Evolutionary conservation across 306 rosid species (phyloP), one percentile per base, ranked within the genome.

Genomic region (Castanospermum australe): DNA sequence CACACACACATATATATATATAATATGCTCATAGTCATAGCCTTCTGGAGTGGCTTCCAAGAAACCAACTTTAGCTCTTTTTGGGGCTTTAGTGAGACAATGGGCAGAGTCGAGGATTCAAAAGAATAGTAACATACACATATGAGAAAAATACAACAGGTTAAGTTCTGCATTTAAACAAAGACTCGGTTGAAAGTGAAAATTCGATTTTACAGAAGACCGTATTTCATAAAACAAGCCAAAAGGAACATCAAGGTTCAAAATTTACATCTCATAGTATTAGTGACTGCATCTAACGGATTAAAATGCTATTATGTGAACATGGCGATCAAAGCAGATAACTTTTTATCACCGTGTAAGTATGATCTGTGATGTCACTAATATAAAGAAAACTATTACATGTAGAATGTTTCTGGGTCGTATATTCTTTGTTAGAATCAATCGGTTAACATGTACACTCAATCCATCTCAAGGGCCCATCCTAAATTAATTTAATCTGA

Each of bases 1-100:
- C 6, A 32, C 36, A n/a, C 35, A 6, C 33, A 39, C 17, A 35
- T 10, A 32, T 50, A 44, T 76, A 9, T 72, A 18, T 78, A 65
- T 79, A 78, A 79, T 52, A 6, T 63, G 41, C 57, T 48, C 48
- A 47, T 18, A 25, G 42, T 48, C 48, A 47, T 18, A 25, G 42
- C 35, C 75, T 74, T 81, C 32, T 72, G 36, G 89, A 87, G 97
- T 88, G 93, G 83, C 92, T 93, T 93, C 90, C 94, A 87, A 89
- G 97, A 89, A 93, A 88, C 89, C 81, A 41, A 72, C 92, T 87
- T 89, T 81, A 76, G 42, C 82, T 75, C 62, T 77, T 84, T 81
- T 21, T 73, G 73, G 13, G 70, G 71, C 63, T 45, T 22, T 73
- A 54, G 76, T 48, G 77, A 25, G 36, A 75, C 63, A 52, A 22